These are phyloP conservation scores for Solanum dulcamara DNA, from an alignment of 257 asterid genomes.

Conservation along the genomic window DNA sequence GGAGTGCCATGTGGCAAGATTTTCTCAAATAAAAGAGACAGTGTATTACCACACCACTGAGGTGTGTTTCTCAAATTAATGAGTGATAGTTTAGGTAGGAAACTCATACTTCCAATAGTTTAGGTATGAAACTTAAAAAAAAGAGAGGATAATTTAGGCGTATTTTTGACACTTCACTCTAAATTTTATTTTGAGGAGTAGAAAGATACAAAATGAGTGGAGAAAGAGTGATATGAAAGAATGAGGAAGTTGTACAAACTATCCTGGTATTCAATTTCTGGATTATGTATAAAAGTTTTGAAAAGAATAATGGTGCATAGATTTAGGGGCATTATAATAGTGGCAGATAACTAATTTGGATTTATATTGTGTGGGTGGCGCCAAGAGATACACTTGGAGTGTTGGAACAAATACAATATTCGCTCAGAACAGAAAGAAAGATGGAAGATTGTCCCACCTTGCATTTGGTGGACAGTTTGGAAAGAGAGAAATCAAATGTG, in stretches of 20 bases:
- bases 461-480: neutral
- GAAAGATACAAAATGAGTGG: neutral
- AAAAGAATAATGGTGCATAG: neutral
- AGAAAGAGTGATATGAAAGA: neutral
- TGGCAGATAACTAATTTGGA: neutral
- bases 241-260: neutral
- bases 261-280: neutral
- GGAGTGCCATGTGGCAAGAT: no score
- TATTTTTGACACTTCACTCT: no score
- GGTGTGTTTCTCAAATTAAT: no score
- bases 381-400: neutral
- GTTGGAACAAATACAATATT: neutral
- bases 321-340: neutral
- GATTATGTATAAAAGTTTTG: neutral
- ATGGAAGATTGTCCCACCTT: neutral
- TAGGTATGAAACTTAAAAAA: no score
- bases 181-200: neutral
- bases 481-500: neutral
- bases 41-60: no score
- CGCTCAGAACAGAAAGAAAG: neutral
- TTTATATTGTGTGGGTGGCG: neutral
- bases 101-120: no score
- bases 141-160: no score
- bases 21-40: no score
- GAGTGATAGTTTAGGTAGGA: no score